Conservation (phyloP, 306 rosid species). For the Spatholobus suberectus region DNA sequence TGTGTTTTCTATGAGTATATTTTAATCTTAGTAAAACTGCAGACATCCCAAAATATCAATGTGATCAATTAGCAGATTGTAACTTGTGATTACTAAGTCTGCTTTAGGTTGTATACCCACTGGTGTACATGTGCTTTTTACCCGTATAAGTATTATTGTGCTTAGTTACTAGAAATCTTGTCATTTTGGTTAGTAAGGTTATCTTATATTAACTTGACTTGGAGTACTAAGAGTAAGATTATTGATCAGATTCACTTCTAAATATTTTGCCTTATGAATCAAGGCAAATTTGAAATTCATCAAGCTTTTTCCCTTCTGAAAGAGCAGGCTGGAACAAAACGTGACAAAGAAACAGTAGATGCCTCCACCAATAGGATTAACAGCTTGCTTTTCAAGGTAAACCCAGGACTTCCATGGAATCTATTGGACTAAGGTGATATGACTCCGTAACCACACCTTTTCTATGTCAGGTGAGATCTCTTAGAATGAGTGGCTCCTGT, state of each 20-base stretch:
- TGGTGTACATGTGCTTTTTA: background rate
- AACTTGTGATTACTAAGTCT: background rate
- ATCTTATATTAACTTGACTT: background rate
- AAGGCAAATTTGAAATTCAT: slow-evolving; percentile 32
- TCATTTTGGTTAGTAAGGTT: slow-evolving; percentile 1
- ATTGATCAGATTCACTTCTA: slow-evolving; percentile 15
- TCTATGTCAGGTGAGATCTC: slow-evolving; percentile 83
- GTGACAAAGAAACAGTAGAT: slow-evolving; percentile 75
- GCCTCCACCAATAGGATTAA: slow-evolving; percentile 69
- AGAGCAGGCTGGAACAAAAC: slow-evolving; percentile 84
- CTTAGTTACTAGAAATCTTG: slow-evolving; percentile 9
- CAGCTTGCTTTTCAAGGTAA: slow-evolving; percentile 88
- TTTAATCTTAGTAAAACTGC: slow-evolving; percentile 6
- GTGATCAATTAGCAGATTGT: slow-evolving; percentile 26
- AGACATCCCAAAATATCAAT: background rate
- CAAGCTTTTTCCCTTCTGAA: slow-evolving; percentile 42
- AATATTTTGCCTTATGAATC: slow-evolving; percentile 23
- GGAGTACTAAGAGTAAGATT: background rate
- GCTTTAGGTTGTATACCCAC: slow-evolving; percentile 14
- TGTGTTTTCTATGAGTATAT: background rate
- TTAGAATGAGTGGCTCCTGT: slow-evolving; percentile 91
- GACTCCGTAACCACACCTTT: slow-evolving; percentile 32
- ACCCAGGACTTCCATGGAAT: slow-evolving; percentile 26
- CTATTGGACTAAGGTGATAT: slow-evolving; percentile 30
- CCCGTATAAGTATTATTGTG: background rate